Evolutionary conservation across 2,329 filamentous ascomycete genomes (phyloP).

Genomic region (Trichophyton rubrum): DNA sequence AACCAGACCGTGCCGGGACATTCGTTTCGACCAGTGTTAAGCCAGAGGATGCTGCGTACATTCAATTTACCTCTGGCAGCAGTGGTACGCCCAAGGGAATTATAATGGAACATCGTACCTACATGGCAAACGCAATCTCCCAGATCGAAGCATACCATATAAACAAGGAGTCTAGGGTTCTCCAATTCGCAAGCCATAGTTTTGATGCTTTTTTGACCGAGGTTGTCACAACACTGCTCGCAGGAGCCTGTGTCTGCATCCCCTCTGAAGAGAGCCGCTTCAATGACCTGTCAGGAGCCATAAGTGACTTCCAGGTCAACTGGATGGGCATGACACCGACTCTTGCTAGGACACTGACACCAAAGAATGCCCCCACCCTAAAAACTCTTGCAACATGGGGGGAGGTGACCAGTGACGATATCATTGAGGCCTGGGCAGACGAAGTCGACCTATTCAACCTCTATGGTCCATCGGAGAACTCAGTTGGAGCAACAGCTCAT

Average conservation of each 20-base stretch:
- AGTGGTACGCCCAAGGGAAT: constrained; percentile 5
- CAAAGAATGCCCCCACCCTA: constrained; percentile 26
- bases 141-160: background rate
- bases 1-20: background rate
- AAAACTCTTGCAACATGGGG: constrained; percentile 24
- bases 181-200: constrained; percentile 33
- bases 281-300: constrained; percentile 38
- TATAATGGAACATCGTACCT: background rate
- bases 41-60: constrained; percentile 14
- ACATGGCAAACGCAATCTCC: constrained; percentile 18
- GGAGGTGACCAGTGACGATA: constrained; percentile 18
- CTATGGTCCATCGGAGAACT: constrained; percentile 17
- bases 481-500: background rate
- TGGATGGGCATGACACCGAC: constrained; percentile 48
- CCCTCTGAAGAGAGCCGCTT: constrained; percentile 39
- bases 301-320: constrained; percentile 40
- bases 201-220: constrained; percentile 3
- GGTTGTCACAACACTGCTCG: constrained; percentile 33
- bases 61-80: constrained; percentile 22
- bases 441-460: constrained; percentile 27
- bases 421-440: constrained; percentile 16
- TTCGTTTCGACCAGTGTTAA: too few species aligned
- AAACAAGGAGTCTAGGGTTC: constrained; percentile 31
- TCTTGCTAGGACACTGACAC: constrained; percentile 39
- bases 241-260: constrained; percentile 49